Evolutionary conservation across 306 rosid genomes (phyloP).

Genomic region (Potentilla sterilis): DNA sequence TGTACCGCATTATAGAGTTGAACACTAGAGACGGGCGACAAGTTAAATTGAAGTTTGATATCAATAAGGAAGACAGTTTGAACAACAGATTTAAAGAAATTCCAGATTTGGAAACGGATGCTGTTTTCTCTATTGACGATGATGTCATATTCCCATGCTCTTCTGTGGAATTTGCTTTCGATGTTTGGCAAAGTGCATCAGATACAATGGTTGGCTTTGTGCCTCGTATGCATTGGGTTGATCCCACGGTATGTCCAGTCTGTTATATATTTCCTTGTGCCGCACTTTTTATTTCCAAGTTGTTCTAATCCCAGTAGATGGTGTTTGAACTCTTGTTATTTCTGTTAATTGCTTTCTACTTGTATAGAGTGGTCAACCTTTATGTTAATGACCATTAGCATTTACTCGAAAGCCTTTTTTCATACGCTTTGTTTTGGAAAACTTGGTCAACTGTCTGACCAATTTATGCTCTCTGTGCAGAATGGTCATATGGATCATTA

Average conservation of each 20-base stretch:
- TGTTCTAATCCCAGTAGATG: background rate
- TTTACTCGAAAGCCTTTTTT: conserved; percentile 2
- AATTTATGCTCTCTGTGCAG: conserved; percentile 41
- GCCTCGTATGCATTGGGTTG: conserved; percentile 86
- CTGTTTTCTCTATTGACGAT: conserved; percentile 83
- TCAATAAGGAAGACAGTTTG: conserved; percentile 82
- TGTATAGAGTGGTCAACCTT: background rate
- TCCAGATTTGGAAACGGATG: conserved; percentile 68
- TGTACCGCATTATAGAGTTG: conserved; percentile 40
- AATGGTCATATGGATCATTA: conserved; percentile 40
- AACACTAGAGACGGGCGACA: conserved; percentile 45
- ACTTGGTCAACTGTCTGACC: background rate
- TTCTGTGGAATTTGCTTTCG: conserved; percentile 81
- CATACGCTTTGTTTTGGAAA: background rate
- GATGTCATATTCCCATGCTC: conserved; percentile 92
- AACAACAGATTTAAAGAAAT: conserved; percentile 89
- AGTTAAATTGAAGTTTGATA: conserved; percentile 63
- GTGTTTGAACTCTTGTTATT: background rate
- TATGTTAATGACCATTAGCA: background rate
- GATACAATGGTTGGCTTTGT: conserved; percentile 98
- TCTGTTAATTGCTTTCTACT: background rate
- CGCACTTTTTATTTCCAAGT: no score
- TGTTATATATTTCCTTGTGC: background rate
- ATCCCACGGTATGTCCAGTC: conserved; percentile 50
- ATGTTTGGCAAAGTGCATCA: conserved; percentile 91